A percentile compares a stretch with the other conserved stretches of the same genome.
These are phyloP conservation scores for Escallonia rubra DNA, from an alignment of 129 eudicot species.

Conservation along the genomic window DNA sequence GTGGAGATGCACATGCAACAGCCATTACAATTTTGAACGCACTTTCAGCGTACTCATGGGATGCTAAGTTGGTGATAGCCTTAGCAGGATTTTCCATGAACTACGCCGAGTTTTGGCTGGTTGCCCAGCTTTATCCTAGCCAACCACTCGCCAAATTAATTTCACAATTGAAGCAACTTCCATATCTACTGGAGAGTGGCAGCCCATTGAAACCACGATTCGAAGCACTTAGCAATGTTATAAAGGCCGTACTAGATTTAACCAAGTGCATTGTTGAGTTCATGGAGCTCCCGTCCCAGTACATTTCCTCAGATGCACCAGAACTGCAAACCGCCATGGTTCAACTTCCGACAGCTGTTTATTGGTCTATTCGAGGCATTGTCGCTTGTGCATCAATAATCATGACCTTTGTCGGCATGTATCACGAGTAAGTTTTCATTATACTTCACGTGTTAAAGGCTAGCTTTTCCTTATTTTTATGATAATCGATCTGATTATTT, in stretches of 20 bases:
- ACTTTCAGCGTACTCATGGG: conserved; percentile 61
- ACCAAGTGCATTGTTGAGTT: conserved; percentile 60
- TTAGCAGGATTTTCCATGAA: conserved; percentile 60
- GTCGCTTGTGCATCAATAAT: conserved; percentile 66
- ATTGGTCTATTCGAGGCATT: conserved; percentile 67
- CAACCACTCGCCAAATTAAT: conserved; percentile 64
- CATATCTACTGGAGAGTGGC: conserved; percentile 36
- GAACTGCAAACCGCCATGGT: conserved; percentile 45
- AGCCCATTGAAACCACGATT: conserved; percentile 46
- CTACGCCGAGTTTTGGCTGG: conserved; percentile 66
- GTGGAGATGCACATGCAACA: conserved; percentile 59
- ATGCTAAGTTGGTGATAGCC: conserved; percentile 61
- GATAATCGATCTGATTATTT: too few species aligned
- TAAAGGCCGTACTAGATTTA: conserved; percentile 55
- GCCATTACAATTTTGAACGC: conserved; percentile 43
- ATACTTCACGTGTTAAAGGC: not conserved
- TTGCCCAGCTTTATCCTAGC: conserved; percentile 52
- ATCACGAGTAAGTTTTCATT: conserved; percentile 52
- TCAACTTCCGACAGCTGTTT: conserved; percentile 60
- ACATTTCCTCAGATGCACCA: conserved; percentile 45
- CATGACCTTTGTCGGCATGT: conserved; percentile 59
- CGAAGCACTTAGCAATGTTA: conserved; percentile 39
- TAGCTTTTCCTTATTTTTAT: too few species aligned
- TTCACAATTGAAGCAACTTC: conserved; percentile 56
- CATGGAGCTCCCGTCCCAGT: conserved; percentile 55